These are phyloP conservation scores for Penicillium malachiteum DNA, from an alignment of 495 filamentous ascomycete species.

Conservation along the genomic window DNA sequence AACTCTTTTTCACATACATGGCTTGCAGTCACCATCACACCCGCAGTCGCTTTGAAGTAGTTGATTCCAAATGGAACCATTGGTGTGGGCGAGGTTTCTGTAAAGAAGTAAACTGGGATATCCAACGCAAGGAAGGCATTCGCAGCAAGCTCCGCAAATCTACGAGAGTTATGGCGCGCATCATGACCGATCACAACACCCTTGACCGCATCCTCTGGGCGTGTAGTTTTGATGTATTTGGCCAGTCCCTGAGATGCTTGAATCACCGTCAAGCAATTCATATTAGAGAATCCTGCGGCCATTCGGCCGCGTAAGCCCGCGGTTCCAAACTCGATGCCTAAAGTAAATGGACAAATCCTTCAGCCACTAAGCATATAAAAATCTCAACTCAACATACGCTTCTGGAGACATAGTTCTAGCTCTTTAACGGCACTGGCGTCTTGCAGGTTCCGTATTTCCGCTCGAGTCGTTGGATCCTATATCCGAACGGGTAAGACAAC, in stretches of 20 bases:
- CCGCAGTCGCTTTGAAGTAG: slow-evolving; percentile 56
- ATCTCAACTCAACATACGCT: slow-evolving; percentile 37
- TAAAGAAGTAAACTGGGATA: slow-evolving; percentile 63
- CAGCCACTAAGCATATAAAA: background rate
- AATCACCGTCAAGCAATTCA: slow-evolving; percentile 70
- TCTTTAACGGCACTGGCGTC: slow-evolving; percentile 47
- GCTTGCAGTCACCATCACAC: slow-evolving; percentile 72
- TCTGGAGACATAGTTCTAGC: slow-evolving; percentile 56
- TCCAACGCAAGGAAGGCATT: slow-evolving; percentile 62
- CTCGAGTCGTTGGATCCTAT: slow-evolving; percentile 55
- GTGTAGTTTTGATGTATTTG: slow-evolving; percentile 52
- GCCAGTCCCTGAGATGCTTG: slow-evolving; percentile 73
- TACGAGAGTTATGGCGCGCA: slow-evolving; percentile 64
- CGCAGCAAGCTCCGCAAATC: slow-evolving; percentile 63
- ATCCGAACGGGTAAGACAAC: slow-evolving; percentile 11
- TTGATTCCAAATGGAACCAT: slow-evolving; percentile 67
- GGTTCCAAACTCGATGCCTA: slow-evolving; percentile 68
- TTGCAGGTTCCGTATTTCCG: slow-evolving; percentile 59
- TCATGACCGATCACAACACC: slow-evolving; percentile 68
- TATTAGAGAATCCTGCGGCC: slow-evolving; percentile 67
- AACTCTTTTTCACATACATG: slow-evolving; percentile 41
- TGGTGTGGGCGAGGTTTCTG: slow-evolving; percentile 58
- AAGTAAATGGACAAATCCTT: background rate
- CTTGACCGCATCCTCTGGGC: slow-evolving; percentile 35
- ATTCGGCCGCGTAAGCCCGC: slow-evolving; percentile 68